phyloP scores from a whole-genome alignment of 495 filamentous ascomycete genomes.

The Aspergillus sclerotiicarbonarius region DNA sequence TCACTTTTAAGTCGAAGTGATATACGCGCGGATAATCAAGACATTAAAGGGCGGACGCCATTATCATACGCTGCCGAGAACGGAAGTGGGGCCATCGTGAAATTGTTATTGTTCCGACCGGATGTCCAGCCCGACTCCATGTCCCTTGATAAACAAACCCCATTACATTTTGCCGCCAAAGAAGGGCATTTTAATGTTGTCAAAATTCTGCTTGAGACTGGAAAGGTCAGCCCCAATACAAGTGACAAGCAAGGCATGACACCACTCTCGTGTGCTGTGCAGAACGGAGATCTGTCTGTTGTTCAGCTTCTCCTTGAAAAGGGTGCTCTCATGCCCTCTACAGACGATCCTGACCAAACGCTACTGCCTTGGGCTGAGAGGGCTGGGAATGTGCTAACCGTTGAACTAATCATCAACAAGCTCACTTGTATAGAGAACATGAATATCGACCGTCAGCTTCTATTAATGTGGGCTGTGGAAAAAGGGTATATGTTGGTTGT shows the following conservation, averaged over 20 bases:
- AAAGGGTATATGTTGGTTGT: no score
- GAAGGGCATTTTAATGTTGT: neutral
- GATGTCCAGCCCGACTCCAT: constrained; percentile 3
- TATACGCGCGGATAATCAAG: neutral
- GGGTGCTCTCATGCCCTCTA: neutral
- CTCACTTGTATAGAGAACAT: no score
- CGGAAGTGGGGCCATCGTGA: constrained; percentile 8
- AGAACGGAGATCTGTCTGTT: neutral
- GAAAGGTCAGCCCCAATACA: neutral
- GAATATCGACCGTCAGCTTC: no score
- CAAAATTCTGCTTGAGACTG: neutral
- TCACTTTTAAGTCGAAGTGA: constrained; percentile 2
- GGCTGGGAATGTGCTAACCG: neutral
- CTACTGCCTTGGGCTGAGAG: neutral
- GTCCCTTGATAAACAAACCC: neutral
- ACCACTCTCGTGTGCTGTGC: neutral
- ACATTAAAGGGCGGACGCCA: neutral
- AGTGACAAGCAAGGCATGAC: neutral
- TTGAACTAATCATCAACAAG: no score
- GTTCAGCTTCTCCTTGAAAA: neutral
- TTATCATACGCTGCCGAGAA: constrained; percentile 9
- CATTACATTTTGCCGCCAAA: neutral
- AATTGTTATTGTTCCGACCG: neutral
- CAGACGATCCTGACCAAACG: neutral
- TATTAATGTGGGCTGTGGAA: no score